These are phyloP conservation scores for Sophora flavescens DNA, from an alignment of 306 rosid species.

Conservation along the genomic window DNA sequence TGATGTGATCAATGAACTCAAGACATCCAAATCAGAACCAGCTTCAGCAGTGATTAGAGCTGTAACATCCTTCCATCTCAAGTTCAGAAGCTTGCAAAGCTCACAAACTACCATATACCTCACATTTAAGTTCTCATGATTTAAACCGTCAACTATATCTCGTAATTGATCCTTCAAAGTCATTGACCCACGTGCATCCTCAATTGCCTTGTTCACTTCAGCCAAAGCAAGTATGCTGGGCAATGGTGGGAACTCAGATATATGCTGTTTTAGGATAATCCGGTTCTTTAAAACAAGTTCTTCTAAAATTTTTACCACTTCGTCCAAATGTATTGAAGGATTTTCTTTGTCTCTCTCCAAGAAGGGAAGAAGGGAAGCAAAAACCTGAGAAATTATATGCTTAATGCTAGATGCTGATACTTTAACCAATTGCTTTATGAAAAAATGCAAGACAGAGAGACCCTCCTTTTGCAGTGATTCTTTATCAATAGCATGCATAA, in stretches of 20 bases:
- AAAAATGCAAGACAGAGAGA: conserved; percentile 82
- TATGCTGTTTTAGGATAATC: conserved; percentile 70
- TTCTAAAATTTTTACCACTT: conserved; percentile 80
- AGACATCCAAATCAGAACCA: conserved; percentile 79
- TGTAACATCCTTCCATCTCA: conserved; percentile 79
- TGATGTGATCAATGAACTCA: conserved; percentile 87
- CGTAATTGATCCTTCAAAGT: conserved; percentile 81
- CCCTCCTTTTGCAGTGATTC: conserved; percentile 81
- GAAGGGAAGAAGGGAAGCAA: conserved; percentile 95
- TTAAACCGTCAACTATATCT: conserved; percentile 84
- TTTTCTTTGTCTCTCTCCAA: conserved; percentile 81
- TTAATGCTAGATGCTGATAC: conserved; percentile 88
- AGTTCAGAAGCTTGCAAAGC: conserved; percentile 81
- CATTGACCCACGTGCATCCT: conserved; percentile 87
- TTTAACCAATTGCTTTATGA: conserved; percentile 74
- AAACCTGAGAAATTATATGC: conserved; percentile 88
- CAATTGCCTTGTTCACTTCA: conserved; percentile 82
- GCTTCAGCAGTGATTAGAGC: conserved; percentile 79
- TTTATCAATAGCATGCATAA: conserved; percentile 86
- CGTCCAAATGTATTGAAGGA: conserved; percentile 72
- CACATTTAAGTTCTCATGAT: conserved; percentile 94
- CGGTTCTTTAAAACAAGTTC: conserved; percentile 81
- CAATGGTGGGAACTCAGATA: conserved; percentile 84
- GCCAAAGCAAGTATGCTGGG: conserved; percentile 78
- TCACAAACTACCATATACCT: conserved; percentile 92